Evolutionary conservation across 1,139 yeast genomes (phyloP).

Genomic region (Saccharomyces hybrid): DNA sequence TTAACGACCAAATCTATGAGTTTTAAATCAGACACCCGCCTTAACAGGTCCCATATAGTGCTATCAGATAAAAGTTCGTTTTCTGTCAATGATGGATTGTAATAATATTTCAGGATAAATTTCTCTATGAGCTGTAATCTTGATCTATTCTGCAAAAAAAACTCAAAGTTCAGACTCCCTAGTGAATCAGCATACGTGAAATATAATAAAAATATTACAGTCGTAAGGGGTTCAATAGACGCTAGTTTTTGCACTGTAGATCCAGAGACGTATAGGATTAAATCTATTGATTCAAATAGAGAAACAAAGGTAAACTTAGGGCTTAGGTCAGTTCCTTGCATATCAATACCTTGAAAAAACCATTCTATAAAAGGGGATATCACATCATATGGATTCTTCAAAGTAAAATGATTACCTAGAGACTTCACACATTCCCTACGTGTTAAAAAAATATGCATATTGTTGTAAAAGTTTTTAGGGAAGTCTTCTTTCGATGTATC

Average conservation of each 20-base stretch:
- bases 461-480: conserved; percentile 1
- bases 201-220: conserved; percentile 6
- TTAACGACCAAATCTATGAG: conserved; percentile 15
- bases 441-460: not conserved
- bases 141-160: not conserved
- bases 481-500: conserved; percentile 3
- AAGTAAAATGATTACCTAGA: conserved; percentile 1
- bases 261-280: conserved; percentile 1
- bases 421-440: not conserved
- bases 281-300: not conserved
- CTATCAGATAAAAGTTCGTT: conserved; percentile 16
- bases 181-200: conserved; percentile 4
- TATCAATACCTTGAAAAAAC: conserved; percentile 1
- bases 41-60: conserved; percentile 17
- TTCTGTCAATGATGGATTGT: conserved; percentile 5
- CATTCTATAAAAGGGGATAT: conserved; percentile 3
- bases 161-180: conserved; percentile 4
- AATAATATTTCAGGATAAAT: conserved; percentile 2
- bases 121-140: not conserved
- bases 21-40: conserved; percentile 11
- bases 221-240: conserved; percentile 2
- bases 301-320: not conserved
- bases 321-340: not conserved
- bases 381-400: conserved; percentile 3
- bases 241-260: not conserved